phyloP scores from a whole-genome alignment of 495 filamentous ascomycete genomes.

The Tuber brumale region DNA sequence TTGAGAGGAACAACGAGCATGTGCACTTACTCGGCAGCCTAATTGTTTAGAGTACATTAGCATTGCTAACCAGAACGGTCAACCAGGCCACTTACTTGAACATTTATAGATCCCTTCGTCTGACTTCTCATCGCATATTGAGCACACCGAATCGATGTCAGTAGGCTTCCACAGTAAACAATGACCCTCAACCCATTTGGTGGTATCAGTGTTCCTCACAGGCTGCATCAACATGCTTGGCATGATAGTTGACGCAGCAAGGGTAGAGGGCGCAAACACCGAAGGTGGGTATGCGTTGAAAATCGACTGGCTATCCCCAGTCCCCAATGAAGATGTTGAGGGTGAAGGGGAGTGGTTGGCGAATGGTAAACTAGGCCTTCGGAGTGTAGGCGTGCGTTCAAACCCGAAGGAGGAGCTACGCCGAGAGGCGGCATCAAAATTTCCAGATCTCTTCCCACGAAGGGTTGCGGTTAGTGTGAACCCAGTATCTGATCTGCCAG shows the following conservation, averaged over 20 bases:
- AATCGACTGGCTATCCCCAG: constrained; percentile 61
- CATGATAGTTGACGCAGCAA: constrained; percentile 98
- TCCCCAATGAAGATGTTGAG: constrained; percentile 68
- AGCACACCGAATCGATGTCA: constrained; percentile 65
- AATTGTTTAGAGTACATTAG: constrained; percentile 20
- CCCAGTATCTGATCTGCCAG: constrained; percentile 83
- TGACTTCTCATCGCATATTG: constrained; percentile 79
- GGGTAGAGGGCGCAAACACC: constrained; percentile 88
- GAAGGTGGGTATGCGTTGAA: constrained; percentile 85
- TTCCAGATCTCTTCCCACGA: constrained; percentile 87
- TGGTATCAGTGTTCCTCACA: constrained; percentile 76
- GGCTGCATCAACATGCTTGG: constrained; percentile 80
- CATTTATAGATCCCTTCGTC: constrained; percentile 90
- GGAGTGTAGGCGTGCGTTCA: constrained; percentile 59
- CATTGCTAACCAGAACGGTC: constrained; percentile 4
- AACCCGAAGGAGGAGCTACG: constrained; percentile 87
- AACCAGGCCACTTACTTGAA: constrained; percentile 41
- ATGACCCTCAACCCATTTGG: constrained; percentile 89
- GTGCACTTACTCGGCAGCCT: constrained; percentile 68
- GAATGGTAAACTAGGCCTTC: constrained; percentile 81
- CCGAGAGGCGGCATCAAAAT: constrained; percentile 77
- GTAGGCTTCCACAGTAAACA: constrained; percentile 67
- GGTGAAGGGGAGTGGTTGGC: constrained; percentile 70
- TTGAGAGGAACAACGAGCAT: constrained; percentile 71
- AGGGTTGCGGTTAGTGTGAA: constrained; percentile 77